Percentiles rank a stretch among this genome's conserved stretches.
Evolutionary conservation across 2,329 filamentous ascomycete species (phyloP).

Genomic region (Alternaria solani): DNA sequence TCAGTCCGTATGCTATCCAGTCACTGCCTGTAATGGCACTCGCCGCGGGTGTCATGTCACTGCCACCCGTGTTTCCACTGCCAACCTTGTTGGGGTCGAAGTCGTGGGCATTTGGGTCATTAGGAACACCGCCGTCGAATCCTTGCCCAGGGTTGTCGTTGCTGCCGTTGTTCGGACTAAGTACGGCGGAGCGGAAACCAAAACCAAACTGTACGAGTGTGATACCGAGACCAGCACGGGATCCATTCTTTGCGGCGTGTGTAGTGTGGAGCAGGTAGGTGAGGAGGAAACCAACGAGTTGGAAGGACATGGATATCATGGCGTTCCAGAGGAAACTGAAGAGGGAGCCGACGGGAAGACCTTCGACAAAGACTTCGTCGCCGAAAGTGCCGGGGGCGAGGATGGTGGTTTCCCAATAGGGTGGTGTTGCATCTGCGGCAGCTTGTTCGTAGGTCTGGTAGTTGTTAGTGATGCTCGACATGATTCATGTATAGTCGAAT

Average conservation of each 20-base stretch:
- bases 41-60: conserved; percentile 44
- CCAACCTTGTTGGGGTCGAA: conserved; percentile 79
- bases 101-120: conserved; percentile 88
- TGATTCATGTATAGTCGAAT: neutral
- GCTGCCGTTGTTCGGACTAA: conserved; percentile 47
- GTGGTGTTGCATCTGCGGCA: conserved; percentile 91
- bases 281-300: conserved; percentile 94
- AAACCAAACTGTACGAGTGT: conserved; percentile 97
- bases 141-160: conserved; percentile 60
- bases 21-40: conserved; percentile 76
- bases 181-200: conserved; percentile 76
- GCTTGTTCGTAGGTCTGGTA: conserved; percentile 94
- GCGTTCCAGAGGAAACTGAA: conserved; percentile 91
- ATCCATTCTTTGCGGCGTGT: conserved; percentile 97
- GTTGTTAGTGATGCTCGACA: conserved; percentile 45
- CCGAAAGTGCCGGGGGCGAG: conserved; percentile 89
- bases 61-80: conserved; percentile 37
- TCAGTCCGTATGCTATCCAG: conserved; percentile 89
- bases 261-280: conserved; percentile 98
- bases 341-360: conserved; percentile 87
- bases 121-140: conserved; percentile 68
- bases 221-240: conserved; percentile 90
- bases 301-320: conserved; percentile 96
- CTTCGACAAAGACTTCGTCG: conserved; percentile 96
- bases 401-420: conserved; percentile 99